Conservation (phyloP, 805 yeast species). For the Clavispora phyllophila region DNA sequence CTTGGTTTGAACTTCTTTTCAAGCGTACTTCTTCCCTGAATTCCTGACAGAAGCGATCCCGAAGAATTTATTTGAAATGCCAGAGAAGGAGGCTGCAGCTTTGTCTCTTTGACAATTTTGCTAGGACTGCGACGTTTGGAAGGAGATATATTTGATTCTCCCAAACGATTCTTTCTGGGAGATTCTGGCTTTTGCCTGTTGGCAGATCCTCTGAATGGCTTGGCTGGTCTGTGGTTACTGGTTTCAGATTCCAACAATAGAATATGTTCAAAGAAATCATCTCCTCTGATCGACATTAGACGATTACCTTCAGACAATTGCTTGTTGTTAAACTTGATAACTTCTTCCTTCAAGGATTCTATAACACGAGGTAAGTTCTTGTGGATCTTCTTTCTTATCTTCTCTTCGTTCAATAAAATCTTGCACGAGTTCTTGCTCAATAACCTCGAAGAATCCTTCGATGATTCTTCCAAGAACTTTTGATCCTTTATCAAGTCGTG, state of each 20-base stretch:
- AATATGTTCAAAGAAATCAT: constrained; percentile 39
- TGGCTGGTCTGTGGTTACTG: not conserved
- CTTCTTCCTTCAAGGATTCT: constrained; percentile 41
- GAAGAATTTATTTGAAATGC: not conserved
- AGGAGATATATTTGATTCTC: not conserved
- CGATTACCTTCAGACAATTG: constrained; percentile 16
- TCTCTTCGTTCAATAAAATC: constrained; percentile 76
- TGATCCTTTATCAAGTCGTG: constrained; percentile 57
- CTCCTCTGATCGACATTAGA: constrained; percentile 41
- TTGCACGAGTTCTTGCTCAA: constrained; percentile 72
- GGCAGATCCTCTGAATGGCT: not conserved
- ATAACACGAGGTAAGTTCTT: constrained; percentile 65
- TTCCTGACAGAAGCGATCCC: not conserved
- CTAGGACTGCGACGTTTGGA: not conserved
- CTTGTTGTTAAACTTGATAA: constrained; percentile 44
- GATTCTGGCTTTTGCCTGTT: not conserved
- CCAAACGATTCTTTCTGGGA: not conserved
- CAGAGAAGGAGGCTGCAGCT: not conserved
- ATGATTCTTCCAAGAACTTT: constrained; percentile 56
- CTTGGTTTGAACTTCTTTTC: not conserved
- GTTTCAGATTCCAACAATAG: constrained; percentile 23
- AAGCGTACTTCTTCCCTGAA: not conserved
- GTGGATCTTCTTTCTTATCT: constrained; percentile 59
- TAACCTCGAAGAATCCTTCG: constrained; percentile 76
- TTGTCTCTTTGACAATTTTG: not conserved